Percentiles rank a stretch among this genome's conserved stretches.
phyloP scores from a whole-genome alignment of 768 basidiomycete species.

The Kwoniella europaea region DNA sequence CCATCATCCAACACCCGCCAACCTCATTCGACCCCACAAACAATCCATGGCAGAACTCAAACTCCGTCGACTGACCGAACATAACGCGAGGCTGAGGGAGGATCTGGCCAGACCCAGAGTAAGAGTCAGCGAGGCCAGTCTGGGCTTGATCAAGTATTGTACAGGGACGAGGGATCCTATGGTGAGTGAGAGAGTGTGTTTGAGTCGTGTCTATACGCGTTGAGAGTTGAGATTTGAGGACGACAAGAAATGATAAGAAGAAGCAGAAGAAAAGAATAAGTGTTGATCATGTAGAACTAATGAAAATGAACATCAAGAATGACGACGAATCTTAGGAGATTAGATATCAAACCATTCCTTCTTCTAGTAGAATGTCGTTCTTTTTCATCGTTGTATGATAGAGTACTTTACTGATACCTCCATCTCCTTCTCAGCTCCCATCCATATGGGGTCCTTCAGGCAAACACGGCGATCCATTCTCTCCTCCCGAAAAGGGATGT shows the following conservation, averaged over 20 bases:
- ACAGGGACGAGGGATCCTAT: slow-evolving; percentile 81
- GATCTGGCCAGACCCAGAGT: slow-evolving; percentile 88
- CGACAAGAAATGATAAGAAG: no score
- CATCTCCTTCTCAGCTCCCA: slow-evolving; percentile 68
- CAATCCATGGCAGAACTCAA: slow-evolving; percentile 99
- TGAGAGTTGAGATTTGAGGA: not conserved
- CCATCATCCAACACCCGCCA: slow-evolving; percentile 15
- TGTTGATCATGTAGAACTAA: no score
- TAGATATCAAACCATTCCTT: no score
- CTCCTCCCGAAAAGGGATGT: slow-evolving; percentile 66
- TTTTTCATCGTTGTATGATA: no score
- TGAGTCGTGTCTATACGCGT: not conserved
- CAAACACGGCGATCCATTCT: slow-evolving; percentile 90
- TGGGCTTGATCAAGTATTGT: slow-evolving; percentile 91
- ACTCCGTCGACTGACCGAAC: slow-evolving; percentile 87
- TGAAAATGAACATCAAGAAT: no score
- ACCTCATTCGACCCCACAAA: slow-evolving; percentile 60
- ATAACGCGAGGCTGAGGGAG: slow-evolving; percentile 87
- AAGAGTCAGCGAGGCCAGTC: slow-evolving; percentile 86
- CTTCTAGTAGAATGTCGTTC: no score
- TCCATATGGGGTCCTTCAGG: slow-evolving; percentile 97
- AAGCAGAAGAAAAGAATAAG: no score
- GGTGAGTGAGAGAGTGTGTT: slow-evolving; percentile 34
- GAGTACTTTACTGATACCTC: not conserved
- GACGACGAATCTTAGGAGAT: no score